These are phyloP conservation scores for Prosopis cineraria DNA, from an alignment of 306 rosid species.

Conservation along the genomic window DNA sequence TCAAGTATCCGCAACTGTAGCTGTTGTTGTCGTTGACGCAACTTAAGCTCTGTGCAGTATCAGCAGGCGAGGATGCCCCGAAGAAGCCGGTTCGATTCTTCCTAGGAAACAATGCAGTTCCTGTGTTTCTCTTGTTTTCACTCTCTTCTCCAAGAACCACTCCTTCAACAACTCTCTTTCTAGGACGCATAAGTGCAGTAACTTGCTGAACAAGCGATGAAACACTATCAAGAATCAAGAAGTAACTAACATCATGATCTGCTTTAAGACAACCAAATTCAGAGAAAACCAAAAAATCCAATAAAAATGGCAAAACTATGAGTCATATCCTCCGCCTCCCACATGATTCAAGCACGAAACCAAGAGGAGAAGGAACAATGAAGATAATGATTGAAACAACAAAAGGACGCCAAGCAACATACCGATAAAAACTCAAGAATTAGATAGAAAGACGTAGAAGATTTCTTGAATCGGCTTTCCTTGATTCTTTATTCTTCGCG, in stretches of 20 bases:
- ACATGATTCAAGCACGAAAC: slow-evolving; percentile 30
- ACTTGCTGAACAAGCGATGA: slow-evolving; percentile 56
- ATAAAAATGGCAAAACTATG: slow-evolving; percentile 29
- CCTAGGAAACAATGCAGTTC: slow-evolving; percentile 47
- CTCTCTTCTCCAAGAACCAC: slow-evolving; percentile 57
- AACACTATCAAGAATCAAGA: slow-evolving; percentile 33
- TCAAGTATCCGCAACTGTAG: slow-evolving; percentile 35
- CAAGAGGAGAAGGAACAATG: slow-evolving; percentile 12
- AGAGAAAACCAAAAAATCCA: slow-evolving; percentile 33
- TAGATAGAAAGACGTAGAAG: neutral
- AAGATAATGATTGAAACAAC: neutral
- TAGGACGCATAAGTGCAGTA: slow-evolving; percentile 94
- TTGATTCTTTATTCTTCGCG: neutral
- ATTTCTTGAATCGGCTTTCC: neutral
- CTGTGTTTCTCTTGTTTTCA: slow-evolving; percentile 30
- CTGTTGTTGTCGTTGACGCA: slow-evolving; percentile 27
- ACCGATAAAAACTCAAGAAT: slow-evolving; percentile 45
- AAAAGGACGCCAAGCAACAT: slow-evolving; percentile 37
- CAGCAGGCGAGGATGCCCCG: slow-evolving; percentile 37
- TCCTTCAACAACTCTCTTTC: slow-evolving; percentile 81
- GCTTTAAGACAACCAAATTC: neutral
- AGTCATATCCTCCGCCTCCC: too few relatives aligned
- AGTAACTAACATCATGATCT: neutral
- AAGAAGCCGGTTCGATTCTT: slow-evolving; percentile 59
- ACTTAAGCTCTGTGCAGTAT: slow-evolving; percentile 35